Conservation (phyloP, 768 basidiomycete species). For the Leccinum uliginosum region DNA sequence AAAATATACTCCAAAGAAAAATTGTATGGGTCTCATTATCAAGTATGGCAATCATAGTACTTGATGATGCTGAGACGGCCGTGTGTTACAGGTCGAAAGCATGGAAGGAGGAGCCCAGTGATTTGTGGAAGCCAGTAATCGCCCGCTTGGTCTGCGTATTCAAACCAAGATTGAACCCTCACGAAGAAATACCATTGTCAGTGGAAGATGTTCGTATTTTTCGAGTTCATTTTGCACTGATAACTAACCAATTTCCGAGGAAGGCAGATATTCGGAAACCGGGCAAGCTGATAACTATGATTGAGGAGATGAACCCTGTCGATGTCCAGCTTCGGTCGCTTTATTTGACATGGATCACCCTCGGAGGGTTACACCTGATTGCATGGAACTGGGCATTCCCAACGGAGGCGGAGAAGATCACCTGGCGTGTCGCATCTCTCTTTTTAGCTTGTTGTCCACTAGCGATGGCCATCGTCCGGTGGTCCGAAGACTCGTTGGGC, state of each 20-base stretch:
- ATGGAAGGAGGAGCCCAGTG: not conserved
- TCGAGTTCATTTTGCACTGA: not conserved
- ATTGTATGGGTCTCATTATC: not conserved
- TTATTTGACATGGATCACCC: not conserved
- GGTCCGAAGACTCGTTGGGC: not conserved
- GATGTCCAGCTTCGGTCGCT: not conserved
- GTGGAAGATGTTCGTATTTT: not conserved
- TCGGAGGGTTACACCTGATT: not conserved
- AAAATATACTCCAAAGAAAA: not conserved
- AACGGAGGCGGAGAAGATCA: not conserved
- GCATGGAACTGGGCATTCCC: slow-evolving; percentile 2
- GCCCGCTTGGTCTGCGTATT: not conserved
- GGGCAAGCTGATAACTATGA: not conserved
- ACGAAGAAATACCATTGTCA: not conserved
- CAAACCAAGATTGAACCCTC: not conserved
- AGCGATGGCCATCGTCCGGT: not conserved
- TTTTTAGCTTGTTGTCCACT: not conserved
- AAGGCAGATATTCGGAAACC: not conserved
- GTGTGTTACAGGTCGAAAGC: not conserved
- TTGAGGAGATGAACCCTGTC: not conserved
- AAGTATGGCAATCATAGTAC: not conserved
- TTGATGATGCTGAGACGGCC: not conserved
- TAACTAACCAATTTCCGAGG: not conserved
- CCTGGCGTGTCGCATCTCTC: not conserved
- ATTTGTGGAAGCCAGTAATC: not conserved